These are phyloP conservation scores for Arthrobotrys sphaeroides DNA, from an alignment of 2,329 filamentous ascomycete genomes.

Conservation along the genomic window DNA sequence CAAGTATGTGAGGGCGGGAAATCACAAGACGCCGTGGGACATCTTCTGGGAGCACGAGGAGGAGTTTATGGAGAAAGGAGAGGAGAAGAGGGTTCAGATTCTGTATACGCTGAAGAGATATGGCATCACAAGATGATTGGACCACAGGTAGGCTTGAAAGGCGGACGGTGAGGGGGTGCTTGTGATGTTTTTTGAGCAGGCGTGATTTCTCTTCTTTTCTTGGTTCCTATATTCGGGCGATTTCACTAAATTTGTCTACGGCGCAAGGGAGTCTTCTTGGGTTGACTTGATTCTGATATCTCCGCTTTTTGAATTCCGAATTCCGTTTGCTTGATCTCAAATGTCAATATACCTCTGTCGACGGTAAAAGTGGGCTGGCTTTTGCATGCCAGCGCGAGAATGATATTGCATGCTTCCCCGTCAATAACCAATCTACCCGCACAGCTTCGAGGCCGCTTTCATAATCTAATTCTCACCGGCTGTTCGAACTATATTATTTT, in stretches of 20 bases:
- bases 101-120: conserved; percentile 45
- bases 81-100: conserved; percentile 50
- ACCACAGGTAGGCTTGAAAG: not conserved
- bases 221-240: not conserved
- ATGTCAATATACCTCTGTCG: too few species aligned
- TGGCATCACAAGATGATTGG: conserved; percentile 40
- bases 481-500: not conserved
- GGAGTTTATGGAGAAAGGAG: conserved; percentile 38
- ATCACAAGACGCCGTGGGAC: conserved; percentile 52
- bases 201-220: not conserved
- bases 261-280: not conserved
- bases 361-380: not conserved
- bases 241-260: not conserved
- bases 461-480: too few species aligned
- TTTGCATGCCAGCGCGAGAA: not conserved
- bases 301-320: not conserved
- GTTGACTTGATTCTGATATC: not conserved
- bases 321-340: too few species aligned
- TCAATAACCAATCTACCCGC: too few species aligned
- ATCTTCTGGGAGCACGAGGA: conserved; percentile 53
- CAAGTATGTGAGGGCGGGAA: conserved; percentile 39
- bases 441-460: too few species aligned
- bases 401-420: not conserved
- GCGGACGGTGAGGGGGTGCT: not conserved
- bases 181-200: conserved; percentile 1